Base-by-base conservation (phyloP, 148 eudicot species). In the Silene uniflora region DNA sequence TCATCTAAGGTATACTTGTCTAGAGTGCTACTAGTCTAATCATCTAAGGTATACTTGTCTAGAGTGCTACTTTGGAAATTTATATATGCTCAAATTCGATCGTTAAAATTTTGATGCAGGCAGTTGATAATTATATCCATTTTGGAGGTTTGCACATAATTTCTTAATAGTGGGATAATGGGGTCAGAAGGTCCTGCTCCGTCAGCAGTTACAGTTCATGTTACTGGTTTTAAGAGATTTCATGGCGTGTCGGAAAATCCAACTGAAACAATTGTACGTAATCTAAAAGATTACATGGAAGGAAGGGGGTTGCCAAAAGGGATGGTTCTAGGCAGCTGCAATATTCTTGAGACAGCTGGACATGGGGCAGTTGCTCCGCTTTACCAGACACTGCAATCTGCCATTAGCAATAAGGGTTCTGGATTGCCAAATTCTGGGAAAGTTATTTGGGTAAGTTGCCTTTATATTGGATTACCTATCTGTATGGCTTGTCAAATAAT, bases 171-270 rank as follows among this genome's bases (percentile, higher is more conserved):
- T 80, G 78, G 67, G 72, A 83, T 78, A 75, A 95, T 95, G 99
- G 99, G 97, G 76, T 95, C 99, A 66, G 98, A 95, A 86, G 97
- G 96, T 80, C 94, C 94, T 80, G 85, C 91, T 69, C 92, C 92
- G 77, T 83, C 94, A 46, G 74, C 88, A 46, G 87, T 89, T 52
- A 89, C 86, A 17, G 77, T 95, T 81, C 96, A 95, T 65, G 91
- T 92, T 75, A 95, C 99, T 0, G 99, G 99, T 32, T 95, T 95
- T 67, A 92, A 92, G 83, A 92, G 86, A 72, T 95, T 95, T 58
- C 96, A 90, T 81, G 99, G 99, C 71, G 97, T 95, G 80, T 85
- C 97, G 18, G 99, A 89, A 76, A 95, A 95, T 87, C 99, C 99
- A 39, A 95, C 98, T 0, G 97, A 95, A 84, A 92, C 87, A 17